These are phyloP conservation scores for Metschnikowia cerradonensis DNA, from an alignment of 805 yeast genomes.

Conservation along the genomic window DNA sequence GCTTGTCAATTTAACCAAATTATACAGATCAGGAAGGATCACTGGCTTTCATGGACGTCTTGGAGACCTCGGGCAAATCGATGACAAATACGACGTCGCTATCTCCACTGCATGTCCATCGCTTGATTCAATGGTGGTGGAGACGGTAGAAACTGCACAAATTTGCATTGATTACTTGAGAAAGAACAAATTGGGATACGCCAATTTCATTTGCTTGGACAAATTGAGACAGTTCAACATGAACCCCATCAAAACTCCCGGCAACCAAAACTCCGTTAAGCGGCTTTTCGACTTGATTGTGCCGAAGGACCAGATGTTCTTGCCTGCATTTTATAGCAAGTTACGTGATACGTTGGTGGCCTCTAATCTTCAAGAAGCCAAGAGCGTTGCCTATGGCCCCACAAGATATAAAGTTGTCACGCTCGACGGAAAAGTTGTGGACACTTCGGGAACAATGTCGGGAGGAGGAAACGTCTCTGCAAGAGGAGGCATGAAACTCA, in stretches of 20 bases:
- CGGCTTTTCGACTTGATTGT: conserved; percentile 79
- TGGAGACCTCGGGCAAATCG: conserved; percentile 91
- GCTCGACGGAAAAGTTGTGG: conserved; percentile 85
- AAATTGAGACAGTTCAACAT: conserved; percentile 65
- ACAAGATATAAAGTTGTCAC: conserved; percentile 88
- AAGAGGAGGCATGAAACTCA: conserved; percentile 72
- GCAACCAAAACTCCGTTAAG: conserved; percentile 56
- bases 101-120: conserved; percentile 93
- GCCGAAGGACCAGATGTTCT: conserved; percentile 62
- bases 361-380: conserved; percentile 70
- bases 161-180: conserved; percentile 74
- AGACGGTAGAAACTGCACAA: conserved; percentile 58
- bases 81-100: conserved; percentile 85
- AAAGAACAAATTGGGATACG: conserved; percentile 80
- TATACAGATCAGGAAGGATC: conserved; percentile 78
- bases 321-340: conserved; percentile 87
- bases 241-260: conserved; percentile 62
- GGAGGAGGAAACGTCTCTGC: conserved; percentile 84
- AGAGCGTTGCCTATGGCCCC: conserved; percentile 78
- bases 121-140: conserved; percentile 90
- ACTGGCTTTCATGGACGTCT: conserved; percentile 84
- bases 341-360: conserved; percentile 88
- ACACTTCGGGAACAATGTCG: conserved; percentile 89
- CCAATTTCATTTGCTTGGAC: conserved; percentile 76
- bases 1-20: conserved; percentile 58